These are phyloP conservation scores for Chenopodium quinoa DNA, from an alignment of 148 eudicot genomes.

Conservation along the genomic window DNA sequence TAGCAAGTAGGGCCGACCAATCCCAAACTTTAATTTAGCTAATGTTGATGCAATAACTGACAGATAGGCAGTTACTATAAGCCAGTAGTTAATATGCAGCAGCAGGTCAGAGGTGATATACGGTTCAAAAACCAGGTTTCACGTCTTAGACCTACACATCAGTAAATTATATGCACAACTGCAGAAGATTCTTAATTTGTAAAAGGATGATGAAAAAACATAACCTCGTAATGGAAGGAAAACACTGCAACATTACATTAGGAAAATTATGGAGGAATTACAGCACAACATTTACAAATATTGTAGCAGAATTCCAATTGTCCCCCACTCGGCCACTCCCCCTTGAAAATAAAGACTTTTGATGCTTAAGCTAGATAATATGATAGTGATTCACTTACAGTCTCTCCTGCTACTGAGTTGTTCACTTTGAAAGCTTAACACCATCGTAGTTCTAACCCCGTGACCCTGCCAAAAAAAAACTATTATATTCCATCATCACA, in stretches of 20 bases:
- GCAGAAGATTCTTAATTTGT: too few relatives aligned
- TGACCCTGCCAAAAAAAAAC: neutral
- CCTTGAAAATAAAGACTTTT: neutral
- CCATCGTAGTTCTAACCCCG: neutral
- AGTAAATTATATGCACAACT: neutral
- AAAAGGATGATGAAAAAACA: too few relatives aligned
- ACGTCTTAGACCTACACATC: neutral
- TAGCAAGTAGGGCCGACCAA: too few relatives aligned
- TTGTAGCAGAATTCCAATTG: neutral
- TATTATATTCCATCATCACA: too few relatives aligned
- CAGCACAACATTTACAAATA: too few relatives aligned
- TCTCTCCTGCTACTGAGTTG: neutral
- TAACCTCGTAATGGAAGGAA: too few relatives aligned
- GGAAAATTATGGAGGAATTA: neutral
- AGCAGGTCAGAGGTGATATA: too few relatives aligned
- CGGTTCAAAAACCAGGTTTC: neutral
- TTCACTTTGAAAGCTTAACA: neutral
- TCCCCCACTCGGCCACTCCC: neutral
- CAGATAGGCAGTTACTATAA: too few relatives aligned
- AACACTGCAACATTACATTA: too few relatives aligned
- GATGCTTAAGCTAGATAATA: neutral
- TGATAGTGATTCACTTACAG: slow-evolving; percentile 1
- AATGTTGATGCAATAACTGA: too few relatives aligned
- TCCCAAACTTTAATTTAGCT: too few relatives aligned
- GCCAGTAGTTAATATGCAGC: too few relatives aligned